These are phyloP conservation scores for Globisporangium radiosum DNA, from an alignment of 352 stramenopile species.

Conservation along the genomic window DNA sequence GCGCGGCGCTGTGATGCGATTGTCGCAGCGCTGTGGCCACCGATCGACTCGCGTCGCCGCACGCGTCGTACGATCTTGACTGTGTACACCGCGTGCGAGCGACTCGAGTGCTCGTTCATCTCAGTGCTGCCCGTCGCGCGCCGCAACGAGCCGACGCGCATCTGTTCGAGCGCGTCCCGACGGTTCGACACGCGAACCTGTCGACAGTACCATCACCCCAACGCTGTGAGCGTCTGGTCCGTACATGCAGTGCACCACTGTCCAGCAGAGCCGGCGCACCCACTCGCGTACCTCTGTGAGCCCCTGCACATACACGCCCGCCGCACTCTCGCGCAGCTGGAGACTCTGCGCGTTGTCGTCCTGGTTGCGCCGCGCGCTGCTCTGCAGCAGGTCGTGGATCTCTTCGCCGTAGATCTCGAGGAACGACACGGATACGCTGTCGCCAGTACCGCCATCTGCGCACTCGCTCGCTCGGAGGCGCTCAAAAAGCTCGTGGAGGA, in stretches of 20 bases:
- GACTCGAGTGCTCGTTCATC: slow-evolving; percentile 87
- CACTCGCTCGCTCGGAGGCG: slow-evolving; percentile 30
- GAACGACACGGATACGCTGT: slow-evolving; percentile 78
- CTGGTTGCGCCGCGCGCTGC: slow-evolving; percentile 26
- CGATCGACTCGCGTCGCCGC: slow-evolving; percentile 19
- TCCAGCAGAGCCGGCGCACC: neutral
- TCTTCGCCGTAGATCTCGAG: slow-evolving; percentile 98
- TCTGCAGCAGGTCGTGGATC: slow-evolving; percentile 90
- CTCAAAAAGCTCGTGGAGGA: slow-evolving; percentile 72
- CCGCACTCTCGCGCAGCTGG: slow-evolving; percentile 63
- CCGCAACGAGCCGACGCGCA: slow-evolving; percentile 61
- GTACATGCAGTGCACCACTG: neutral
- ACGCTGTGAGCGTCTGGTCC: too few species aligned
- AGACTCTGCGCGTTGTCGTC: slow-evolving; percentile 37
- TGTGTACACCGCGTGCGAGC: slow-evolving; percentile 82
- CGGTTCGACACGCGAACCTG: slow-evolving; percentile 50
- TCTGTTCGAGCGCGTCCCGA: slow-evolving; percentile 69
- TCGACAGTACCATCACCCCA: neutral
- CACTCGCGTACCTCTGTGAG: slow-evolving; percentile 44
- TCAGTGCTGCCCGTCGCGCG: slow-evolving; percentile 80
- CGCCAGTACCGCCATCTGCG: neutral
- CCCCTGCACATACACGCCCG: slow-evolving; percentile 74
- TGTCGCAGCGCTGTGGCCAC: slow-evolving; percentile 2
- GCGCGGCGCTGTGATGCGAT: neutral
- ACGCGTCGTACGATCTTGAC: slow-evolving; percentile 73